Evolutionary conservation across 192 early-diverging fungal species (phyloP), one percentile per base, ranked within the genome.

Genomic region (Dissophora ornata): DNA sequence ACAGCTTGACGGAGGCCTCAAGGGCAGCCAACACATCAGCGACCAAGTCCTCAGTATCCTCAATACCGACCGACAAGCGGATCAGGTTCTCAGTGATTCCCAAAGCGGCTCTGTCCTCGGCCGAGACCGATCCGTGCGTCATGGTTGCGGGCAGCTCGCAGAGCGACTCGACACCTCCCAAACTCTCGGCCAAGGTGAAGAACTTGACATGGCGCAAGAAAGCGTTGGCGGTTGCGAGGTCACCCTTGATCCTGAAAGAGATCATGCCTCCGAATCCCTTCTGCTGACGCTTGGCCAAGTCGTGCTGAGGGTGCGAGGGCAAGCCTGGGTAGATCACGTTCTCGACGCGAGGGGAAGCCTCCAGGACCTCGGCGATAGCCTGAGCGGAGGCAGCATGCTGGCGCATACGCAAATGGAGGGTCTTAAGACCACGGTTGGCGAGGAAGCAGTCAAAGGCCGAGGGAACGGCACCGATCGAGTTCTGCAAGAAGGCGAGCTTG

Each of bases 241-340:
- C 82, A 49, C 94, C 95, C 78, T 90, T 92, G 80, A 97, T 90
- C 29, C 94, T 86, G 90, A 99, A 97, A 24, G 92, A 91, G 28
- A 99, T 82, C 96, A 99, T 99, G 28, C 96, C 96, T 68, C 97
- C 96, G 65, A 95, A 99, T 2, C 97, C 97, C 51, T 83, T 84
- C 79, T 92, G 90, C 78, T 99, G 97, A 1, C 85, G 84, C 79
- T 88, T 87, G 29, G 97, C 97, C 40, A 99, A 87, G 26, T 82
- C 89, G 83, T 99, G 96, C 83, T 97, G 95, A 28, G 88, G 90
- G 85, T 99, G 97, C 50, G 90, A 91, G 24, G 83, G 64, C 34
- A 99, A 85, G 18, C 97, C 97, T 12, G 96, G 97, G 81, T 98
- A 98, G 55, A 96, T 95, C 28, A 98, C 96, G 58, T 88, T 85